These are phyloP conservation scores for Ophiostoma ips DNA, from an alignment of 2,329 filamentous ascomycete species.

Conservation along the genomic window DNA sequence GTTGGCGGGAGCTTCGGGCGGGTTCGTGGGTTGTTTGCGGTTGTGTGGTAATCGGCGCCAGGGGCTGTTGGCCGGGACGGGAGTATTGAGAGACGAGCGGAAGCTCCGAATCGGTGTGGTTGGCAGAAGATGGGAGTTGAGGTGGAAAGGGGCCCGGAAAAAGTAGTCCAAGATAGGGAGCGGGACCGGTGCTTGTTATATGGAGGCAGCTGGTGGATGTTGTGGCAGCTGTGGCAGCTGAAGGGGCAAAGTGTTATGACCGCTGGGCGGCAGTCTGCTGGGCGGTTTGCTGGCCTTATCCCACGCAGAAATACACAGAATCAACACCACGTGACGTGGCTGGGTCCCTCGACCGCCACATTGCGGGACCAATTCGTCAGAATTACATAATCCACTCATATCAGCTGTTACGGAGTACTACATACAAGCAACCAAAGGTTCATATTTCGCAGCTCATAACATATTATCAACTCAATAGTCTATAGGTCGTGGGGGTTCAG, in stretches of 20 bases:
- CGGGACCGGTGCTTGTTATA: neutral
- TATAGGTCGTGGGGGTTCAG: neutral
- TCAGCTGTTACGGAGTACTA: neutral
- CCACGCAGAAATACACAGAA: neutral
- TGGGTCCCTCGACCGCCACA: neutral
- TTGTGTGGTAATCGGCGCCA: neutral
- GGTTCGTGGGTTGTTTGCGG: neutral
- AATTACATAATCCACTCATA: neutral
- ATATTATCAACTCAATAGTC: neutral
- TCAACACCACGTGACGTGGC: neutral
- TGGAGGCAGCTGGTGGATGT: no score
- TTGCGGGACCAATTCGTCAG: neutral
- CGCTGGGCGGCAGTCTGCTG: neutral
- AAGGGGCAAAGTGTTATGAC: neutral
- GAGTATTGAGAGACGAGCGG: neutral
- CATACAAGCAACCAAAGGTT: neutral
- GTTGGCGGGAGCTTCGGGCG: neutral
- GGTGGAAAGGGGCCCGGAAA: neutral
- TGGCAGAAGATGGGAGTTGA: neutral
- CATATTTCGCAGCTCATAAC: neutral
- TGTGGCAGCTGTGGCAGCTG: neutral
- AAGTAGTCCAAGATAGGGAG: conserved; percentile 1
- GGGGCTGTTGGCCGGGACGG: neutral
- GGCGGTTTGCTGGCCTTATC: neutral
- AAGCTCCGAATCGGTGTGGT: neutral